Conservation (phyloP, 257 asterid species). For the Gynochthodes officinalis region DNA sequence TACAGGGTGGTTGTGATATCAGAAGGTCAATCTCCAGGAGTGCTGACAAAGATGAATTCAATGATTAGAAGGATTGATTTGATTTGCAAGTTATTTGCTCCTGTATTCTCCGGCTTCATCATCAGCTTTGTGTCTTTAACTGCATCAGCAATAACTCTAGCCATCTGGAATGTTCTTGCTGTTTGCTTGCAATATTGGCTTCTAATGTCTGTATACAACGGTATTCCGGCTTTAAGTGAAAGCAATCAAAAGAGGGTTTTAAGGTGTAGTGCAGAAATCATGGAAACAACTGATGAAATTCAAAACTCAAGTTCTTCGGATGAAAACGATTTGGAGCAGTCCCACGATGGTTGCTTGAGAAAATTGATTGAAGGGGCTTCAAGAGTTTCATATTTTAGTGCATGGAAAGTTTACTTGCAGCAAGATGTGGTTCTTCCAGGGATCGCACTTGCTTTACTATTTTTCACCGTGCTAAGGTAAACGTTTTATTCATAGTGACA, state of each 20-base stretch:
- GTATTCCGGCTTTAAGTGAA: slow-evolving; percentile 61
- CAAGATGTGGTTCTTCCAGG: slow-evolving; percentile 84
- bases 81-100: slow-evolving; percentile 71
- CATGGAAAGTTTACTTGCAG: slow-evolving; percentile 71
- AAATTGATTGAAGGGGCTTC: slow-evolving; percentile 26
- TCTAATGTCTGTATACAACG: slow-evolving; percentile 62
- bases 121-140: slow-evolving; percentile 56
- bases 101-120: slow-evolving; percentile 70
- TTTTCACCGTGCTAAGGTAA: slow-evolving; percentile 78
- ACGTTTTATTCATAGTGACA: too few relatives aligned
- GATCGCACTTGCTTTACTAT: slow-evolving; percentile 71
- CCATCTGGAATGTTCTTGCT: background rate
- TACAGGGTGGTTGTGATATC: slow-evolving; percentile 92
- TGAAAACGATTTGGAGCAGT: slow-evolving; percentile 20
- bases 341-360: slow-evolving; percentile 26
- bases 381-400: slow-evolving; percentile 45
- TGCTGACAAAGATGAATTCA: slow-evolving; percentile 74
- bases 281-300: slow-evolving; percentile 16
- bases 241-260: slow-evolving; percentile 34
- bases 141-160: background rate
- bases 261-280: slow-evolving; percentile 27
- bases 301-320: background rate
- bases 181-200: slow-evolving; percentile 67
- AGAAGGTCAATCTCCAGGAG: slow-evolving; percentile 58
- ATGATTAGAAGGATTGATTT: slow-evolving; percentile 77